Evolutionary conservation across 148 eudicot species (phyloP), one percentile per base, ranked within the genome.

Genomic region (Nepenthes gracilis): DNA sequence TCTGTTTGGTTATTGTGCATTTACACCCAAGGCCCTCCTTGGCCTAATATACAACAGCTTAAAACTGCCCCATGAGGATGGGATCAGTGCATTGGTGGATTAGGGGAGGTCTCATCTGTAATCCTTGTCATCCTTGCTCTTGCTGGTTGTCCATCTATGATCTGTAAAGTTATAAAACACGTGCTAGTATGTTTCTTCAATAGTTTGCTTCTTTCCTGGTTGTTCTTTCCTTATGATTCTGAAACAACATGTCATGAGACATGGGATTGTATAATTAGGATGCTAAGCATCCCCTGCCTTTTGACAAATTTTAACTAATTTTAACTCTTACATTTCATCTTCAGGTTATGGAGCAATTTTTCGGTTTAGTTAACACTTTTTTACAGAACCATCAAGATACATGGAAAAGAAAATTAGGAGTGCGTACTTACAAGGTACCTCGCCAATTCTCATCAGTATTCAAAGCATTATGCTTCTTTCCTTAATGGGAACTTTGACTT

Each of bases 331-430:
- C 55, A 11, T 53, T 9, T 53, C 43, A 38, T 66, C 47, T 9
- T 36, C 83, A 88, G 98, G 98, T 93, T 35, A 93, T 93, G 98
- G 98, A 93, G 81, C 98, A 88, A 74, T 88, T 93, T 72, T 93
- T 93, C 73, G 87, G 85, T 63, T 78, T 93, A 81, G 98, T 93
- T 43, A 93, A 93, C 72, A 93, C 96, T 36, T 93, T 88, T 66
- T 77, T 93, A 79, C 91, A 81, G 66, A 88, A 86, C 69, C 85
- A 93, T 66, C 80, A 86, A 36, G 96, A 86, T 75, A 84, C 98
- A 52, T 77, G 96, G 96, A 88, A 80, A 76, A 79, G 98, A 64
- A 86, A 83, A 65, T 74, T 93, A 66, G 87, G 84, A 57, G 81
- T 93, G 54, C 96, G 95, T 43, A 93, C 98, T n/a, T 93, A 93